Evolutionary conservation across 768 basidiomycete species (phyloP).

Genomic region (Pisolithus microcarpus): DNA sequence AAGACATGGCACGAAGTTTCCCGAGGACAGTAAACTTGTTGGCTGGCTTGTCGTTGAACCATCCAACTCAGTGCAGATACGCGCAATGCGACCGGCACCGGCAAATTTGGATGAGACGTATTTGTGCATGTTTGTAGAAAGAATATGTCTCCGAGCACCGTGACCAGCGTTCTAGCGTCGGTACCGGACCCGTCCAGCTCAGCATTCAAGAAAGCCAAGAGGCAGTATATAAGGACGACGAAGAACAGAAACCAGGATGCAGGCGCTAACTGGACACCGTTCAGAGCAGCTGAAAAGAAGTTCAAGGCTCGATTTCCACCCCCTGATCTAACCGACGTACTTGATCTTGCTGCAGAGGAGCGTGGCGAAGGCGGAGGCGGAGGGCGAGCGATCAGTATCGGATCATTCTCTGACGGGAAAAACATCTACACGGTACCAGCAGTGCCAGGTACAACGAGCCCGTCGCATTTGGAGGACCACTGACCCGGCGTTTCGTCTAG

Average conservation of each 20-base stretch:
- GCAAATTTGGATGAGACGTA: constrained; percentile 4
- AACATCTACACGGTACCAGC: constrained; percentile 9
- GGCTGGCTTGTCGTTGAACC: constrained; percentile 3
- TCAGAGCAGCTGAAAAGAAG: constrained; percentile 70
- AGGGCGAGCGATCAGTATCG: constrained; percentile 1
- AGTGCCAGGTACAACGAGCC: constrained; percentile 35
- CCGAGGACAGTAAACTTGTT: background rate
- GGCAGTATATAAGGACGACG: constrained; percentile 54
- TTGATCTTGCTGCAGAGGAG: constrained; percentile 51
- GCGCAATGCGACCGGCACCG: constrained; percentile 4
- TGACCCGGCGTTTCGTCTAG: constrained; percentile 34
- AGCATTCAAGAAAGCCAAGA: constrained; percentile 54
- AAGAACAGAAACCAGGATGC: constrained; percentile 40
- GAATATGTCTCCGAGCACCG: constrained; percentile 7
- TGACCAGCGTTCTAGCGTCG: background rate
- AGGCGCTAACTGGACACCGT: constrained; percentile 62
- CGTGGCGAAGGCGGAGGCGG: constrained; percentile 7
- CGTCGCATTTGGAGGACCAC: background rate
- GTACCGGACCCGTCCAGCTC: constrained; percentile 34
- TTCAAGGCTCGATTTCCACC: constrained; percentile 78
- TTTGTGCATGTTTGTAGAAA: constrained; percentile 25
- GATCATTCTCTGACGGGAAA: background rate
- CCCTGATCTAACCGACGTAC: constrained; percentile 59
- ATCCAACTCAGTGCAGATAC: constrained; percentile 1
- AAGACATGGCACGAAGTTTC: constrained; percentile 43